phyloP scores from a whole-genome alignment of 2,329 filamentous ascomycete genomes.

The Cladosporium sp. region DNA sequence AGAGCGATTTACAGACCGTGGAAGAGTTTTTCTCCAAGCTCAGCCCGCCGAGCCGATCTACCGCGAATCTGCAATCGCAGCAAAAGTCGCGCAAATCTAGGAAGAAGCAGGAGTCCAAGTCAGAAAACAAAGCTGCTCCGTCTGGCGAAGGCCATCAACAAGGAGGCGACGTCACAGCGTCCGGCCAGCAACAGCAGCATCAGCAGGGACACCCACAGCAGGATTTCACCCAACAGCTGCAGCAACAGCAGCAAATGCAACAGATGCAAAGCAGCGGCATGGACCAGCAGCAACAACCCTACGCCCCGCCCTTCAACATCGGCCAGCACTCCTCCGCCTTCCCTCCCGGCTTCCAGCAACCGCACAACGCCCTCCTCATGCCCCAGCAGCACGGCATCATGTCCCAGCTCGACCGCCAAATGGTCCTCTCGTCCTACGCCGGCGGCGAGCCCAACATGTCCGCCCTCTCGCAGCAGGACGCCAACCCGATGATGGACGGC shows the following conservation, averaged over 20 bases:
- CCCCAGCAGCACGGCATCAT: constrained; percentile 44
- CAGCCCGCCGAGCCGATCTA: constrained; percentile 50
- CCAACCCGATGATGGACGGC: constrained; percentile 13
- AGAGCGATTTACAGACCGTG: constrained; percentile 83
- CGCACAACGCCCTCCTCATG: constrained; percentile 27
- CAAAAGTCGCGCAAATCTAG: constrained; percentile 43
- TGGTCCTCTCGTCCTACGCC: constrained; percentile 67
- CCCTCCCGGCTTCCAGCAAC: constrained; percentile 19
- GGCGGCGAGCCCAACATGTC: constrained; percentile 42
- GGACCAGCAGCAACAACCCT: constrained; percentile 5
- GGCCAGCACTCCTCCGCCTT: constrained; percentile 43
- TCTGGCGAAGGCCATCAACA: constrained; percentile 16
- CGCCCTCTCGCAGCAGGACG: constrained; percentile 24
- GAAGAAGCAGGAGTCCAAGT: constrained; percentile 28
- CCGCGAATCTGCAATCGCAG: constrained; percentile 31
- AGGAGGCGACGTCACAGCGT: constrained; percentile 17
- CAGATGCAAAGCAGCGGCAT: not conserved
- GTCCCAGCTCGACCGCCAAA: constrained; percentile 66
- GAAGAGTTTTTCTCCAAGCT: constrained; percentile 88
- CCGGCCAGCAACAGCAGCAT: constrained; percentile 21
- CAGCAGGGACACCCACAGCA: constrained; percentile 13
- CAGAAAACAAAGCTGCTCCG: constrained; percentile 18
- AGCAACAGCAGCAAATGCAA: constrained; percentile 17
- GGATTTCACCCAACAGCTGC: constrained; percentile 12
- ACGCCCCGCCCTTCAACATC: constrained; percentile 28